Percentiles rank a stretch among this genome's conserved stretches.
Conservation (phyloP, 148 eudicot species). For the Heliosperma pusillum region DNA sequence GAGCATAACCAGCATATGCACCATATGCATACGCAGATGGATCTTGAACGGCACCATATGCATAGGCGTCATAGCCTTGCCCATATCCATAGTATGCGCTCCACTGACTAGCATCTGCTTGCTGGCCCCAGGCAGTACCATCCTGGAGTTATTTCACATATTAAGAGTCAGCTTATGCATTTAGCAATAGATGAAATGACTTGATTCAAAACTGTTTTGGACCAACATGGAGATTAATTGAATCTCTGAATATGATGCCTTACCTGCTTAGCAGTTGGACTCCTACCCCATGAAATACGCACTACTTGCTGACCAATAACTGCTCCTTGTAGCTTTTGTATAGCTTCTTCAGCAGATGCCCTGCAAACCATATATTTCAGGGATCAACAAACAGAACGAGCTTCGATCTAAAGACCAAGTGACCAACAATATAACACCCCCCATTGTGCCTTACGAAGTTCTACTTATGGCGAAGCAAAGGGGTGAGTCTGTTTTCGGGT, state of each 20-base stretch:
- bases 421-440: not conserved
- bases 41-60: slow-evolving; percentile 83
- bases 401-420: not conserved
- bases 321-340: slow-evolving; percentile 82
- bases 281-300: slow-evolving; percentile 91
- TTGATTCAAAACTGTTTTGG: not conserved
- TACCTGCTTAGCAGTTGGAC: slow-evolving; percentile 81
- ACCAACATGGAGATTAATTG: not conserved
- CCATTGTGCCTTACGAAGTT: not conserved
- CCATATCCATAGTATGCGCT: slow-evolving; percentile 88
- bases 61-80: slow-evolving; percentile 93
- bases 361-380: slow-evolving; percentile 31
- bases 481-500: not conserved
- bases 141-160: slow-evolving; percentile 41
- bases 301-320: slow-evolving; percentile 86
- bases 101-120: slow-evolving; percentile 87
- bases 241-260: not conserved
- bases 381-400: not conserved
- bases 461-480: not conserved
- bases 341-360: slow-evolving; percentile 90
- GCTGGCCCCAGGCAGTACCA: slow-evolving; percentile 70
- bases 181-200: slow-evolving; percentile 6
- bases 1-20: slow-evolving; percentile 78
- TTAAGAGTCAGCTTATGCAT: not conserved
- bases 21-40: slow-evolving; percentile 79